Percentiles rank a stretch among this genome's conserved stretches.
These are phyloP conservation scores for Datura wrightii DNA, from an alignment of 257 asterid genomes.

Conservation along the genomic window DNA sequence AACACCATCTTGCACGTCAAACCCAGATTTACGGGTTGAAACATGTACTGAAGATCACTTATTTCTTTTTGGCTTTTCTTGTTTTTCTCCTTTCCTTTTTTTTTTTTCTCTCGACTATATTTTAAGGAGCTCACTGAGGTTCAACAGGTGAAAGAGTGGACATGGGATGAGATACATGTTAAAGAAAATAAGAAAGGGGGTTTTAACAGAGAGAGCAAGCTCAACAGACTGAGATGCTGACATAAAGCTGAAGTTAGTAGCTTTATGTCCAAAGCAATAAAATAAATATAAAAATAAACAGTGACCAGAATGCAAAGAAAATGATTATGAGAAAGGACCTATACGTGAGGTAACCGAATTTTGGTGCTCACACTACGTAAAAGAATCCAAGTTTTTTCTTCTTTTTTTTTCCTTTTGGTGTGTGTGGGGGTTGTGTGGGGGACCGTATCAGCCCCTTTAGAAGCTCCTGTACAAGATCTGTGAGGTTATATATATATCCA, in stretches of 20 bases:
- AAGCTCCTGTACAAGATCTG: not conserved
- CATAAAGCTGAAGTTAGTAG: constrained; percentile 2
- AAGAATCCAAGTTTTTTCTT: not conserved
- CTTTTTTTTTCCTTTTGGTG: not conserved
- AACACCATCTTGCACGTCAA: not conserved
- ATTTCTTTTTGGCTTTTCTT: not conserved
- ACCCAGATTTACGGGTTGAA: not conserved
- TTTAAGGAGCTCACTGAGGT: not conserved
- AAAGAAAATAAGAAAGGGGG: not conserved
- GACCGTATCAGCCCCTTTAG: not conserved
- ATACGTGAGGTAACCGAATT: not conserved
- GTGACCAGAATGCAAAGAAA: not conserved
- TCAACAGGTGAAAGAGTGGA: constrained; percentile 18
- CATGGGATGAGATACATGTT: not conserved
- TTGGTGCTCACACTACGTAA: not conserved
- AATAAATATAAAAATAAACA: not conserved
- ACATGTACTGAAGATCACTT: not conserved
- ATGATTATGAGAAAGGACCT: not conserved
- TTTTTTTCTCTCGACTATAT: not conserved
- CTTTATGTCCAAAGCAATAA: not conserved
- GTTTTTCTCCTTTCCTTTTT: not conserved
- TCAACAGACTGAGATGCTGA: constrained; percentile 1
- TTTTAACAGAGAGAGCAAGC: not conserved
- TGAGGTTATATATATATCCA: not conserved
- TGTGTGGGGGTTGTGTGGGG: not conserved